A percentile compares a stretch with the other conserved stretches of the same genome.
Conservation (phyloP, 345 rosid species). For the Capsella bursapastoris region DNA sequence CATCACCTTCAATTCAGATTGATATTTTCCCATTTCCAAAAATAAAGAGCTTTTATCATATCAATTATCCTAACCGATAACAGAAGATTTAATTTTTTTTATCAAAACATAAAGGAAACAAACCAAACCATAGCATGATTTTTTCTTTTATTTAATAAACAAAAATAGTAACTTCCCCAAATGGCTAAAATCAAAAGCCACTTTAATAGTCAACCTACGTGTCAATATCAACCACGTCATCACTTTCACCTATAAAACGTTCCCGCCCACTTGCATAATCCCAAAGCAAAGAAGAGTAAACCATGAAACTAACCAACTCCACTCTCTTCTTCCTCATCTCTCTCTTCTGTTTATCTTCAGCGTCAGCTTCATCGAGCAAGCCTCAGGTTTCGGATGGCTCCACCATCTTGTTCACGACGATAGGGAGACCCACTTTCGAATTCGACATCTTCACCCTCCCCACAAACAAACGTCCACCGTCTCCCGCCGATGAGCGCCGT, state of each 20-base stretch:
- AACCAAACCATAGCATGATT: background rate
- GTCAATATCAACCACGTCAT: constrained; percentile 45
- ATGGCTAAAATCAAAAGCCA: background rate
- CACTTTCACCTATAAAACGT: constrained; percentile 26
- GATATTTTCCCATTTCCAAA: constrained; percentile 16
- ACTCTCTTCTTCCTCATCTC: constrained; percentile 25
- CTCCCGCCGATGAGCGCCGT: constrained; percentile 50
- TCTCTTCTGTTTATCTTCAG: constrained; percentile 33
- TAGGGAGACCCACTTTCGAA: constrained; percentile 62
- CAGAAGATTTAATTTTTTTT: background rate
- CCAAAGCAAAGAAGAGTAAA: background rate
- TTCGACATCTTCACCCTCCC: constrained; percentile 78
- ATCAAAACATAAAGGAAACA: background rate
- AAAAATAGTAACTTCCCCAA: constrained; percentile 5
- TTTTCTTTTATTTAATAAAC: background rate
- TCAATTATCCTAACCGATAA: background rate
- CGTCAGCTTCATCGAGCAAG: constrained; percentile 36
- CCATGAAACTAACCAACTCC: constrained; percentile 38
- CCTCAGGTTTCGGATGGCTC: constrained; percentile 34
- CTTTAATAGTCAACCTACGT: constrained; percentile 11
- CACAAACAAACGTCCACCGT: constrained; percentile 45
- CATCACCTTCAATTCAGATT: background rate
- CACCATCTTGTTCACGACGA: constrained; percentile 66
- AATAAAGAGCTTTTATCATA: background rate
- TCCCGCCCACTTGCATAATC: constrained; percentile 44